Conservation (phyloP, 2,329 filamentous ascomycete genomes). For the Scleromitrula shiraiana region DNA sequence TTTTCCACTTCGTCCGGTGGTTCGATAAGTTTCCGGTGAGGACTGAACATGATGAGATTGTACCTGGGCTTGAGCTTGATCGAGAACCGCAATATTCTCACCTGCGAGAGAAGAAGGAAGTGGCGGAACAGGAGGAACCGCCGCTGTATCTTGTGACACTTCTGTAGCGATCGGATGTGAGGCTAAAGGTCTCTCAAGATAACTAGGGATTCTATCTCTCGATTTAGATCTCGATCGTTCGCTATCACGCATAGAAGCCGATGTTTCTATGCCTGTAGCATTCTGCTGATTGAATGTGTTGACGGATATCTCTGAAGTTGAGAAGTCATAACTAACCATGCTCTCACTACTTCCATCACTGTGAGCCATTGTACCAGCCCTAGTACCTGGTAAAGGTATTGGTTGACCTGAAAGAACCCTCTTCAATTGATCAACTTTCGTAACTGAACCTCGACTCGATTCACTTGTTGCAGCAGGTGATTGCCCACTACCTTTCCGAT, state of each 20-base stretch:
- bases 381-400: constrained; percentile 28
- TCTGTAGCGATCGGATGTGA: constrained; percentile 19
- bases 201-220: constrained; percentile 20
- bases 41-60: no score
- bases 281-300: constrained; percentile 30
- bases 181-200: constrained; percentile 19
- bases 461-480: constrained; percentile 37
- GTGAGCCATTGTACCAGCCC: constrained; percentile 36
- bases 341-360: constrained; percentile 55
- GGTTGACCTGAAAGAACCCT: constrained; percentile 49
- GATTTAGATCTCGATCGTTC: constrained; percentile 27
- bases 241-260: constrained; percentile 21
- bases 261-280: constrained; percentile 18
- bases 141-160: constrained; percentile 17
- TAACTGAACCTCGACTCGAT: constrained; percentile 43
- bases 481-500: constrained; percentile 47
- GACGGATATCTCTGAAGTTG: constrained; percentile 59
- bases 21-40: constrained; percentile 17
- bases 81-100: constrained; percentile 17
- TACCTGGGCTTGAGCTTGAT: constrained; percentile 22
- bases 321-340: constrained; percentile 62
- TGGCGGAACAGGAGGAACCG: constrained; percentile 28
- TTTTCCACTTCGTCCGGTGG: constrained; percentile 10
- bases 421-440: constrained; percentile 57
- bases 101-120: constrained; percentile 21